Conservation (phyloP, 2,329 filamentous ascomycete genomes). For the Lachnellula willkommii region DNA sequence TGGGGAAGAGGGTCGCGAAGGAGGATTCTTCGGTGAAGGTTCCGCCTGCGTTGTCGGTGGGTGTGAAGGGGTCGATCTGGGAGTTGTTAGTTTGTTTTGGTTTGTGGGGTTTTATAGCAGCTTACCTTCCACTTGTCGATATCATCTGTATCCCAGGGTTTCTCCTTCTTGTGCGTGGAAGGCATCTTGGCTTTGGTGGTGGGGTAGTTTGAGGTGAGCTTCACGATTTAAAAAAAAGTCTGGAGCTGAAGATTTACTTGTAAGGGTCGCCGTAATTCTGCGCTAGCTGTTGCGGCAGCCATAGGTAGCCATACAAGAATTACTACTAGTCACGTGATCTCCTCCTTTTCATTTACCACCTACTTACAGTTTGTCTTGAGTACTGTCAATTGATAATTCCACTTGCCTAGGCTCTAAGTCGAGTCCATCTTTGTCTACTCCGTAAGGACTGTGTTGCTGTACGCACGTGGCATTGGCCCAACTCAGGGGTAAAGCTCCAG, state of each 20-base stretch:
- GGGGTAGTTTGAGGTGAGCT: conserved; percentile 6
- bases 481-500: not conserved
- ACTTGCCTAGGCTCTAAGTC: not conserved
- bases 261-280: not conserved
- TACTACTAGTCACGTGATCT: too few relatives aligned
- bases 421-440: not conserved
- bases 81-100: conserved; percentile 2
- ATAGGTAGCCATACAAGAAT: too few relatives aligned
- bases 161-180: conserved; percentile 82
- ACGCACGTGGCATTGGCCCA: too few relatives aligned
- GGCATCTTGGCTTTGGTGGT: conserved; percentile 54
- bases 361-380: too few relatives aligned
- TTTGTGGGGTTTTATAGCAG: not conserved
- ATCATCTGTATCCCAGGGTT: conserved; percentile 94
- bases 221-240: conserved; percentile 10
- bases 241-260: conserved; percentile 8
- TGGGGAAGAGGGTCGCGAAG: conserved; percentile 83
- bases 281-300: not conserved
- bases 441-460: not conserved
- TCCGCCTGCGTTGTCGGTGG: conserved; percentile 78
- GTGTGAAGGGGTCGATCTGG: conserved; percentile 74
- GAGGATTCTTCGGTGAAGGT: conserved; percentile 90
- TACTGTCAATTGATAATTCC: too few relatives aligned
- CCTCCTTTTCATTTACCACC: too few relatives aligned
- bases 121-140: conserved; percentile 90